Evolutionary conservation across 73 alveolate genomes (phyloP).

Genomic region (Tetrahymena thermophila): DNA sequence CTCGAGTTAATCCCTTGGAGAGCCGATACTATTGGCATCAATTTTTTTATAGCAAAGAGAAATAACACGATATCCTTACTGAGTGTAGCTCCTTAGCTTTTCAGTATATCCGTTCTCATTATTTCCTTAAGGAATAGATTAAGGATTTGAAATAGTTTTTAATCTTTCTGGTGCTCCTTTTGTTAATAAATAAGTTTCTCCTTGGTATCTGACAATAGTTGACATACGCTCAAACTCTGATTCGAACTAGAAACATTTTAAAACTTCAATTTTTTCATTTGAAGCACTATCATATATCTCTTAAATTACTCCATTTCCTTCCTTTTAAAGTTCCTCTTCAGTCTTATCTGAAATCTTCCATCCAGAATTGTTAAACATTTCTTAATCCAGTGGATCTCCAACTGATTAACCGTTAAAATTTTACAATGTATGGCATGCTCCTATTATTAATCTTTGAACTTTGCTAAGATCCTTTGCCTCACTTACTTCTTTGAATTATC

Average conservation of each 20-base stretch:
- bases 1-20: constrained; percentile 64
- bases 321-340: constrained; percentile 54
- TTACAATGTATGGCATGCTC: constrained; percentile 78
- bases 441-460: constrained; percentile 49
- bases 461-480: constrained; percentile 19
- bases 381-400: constrained; percentile 90
- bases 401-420: constrained; percentile 47
- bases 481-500: constrained; percentile 3
- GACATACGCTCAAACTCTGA: constrained; percentile 76
- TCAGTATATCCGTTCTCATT: constrained; percentile 65
- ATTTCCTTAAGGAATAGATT: constrained; percentile 58
- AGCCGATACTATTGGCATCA: constrained; percentile 40
- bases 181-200: constrained; percentile 41
- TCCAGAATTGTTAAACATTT: constrained; percentile 76
- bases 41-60: constrained; percentile 14
- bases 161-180: constrained; percentile 92
- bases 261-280: constrained; percentile 23
- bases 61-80: constrained; percentile 59
- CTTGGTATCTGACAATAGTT: constrained; percentile 51
- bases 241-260: constrained; percentile 72
- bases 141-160: constrained; percentile 49
- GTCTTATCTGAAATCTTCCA: constrained; percentile 48
- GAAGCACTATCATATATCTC: constrained; percentile 50
- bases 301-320: constrained; percentile 40
- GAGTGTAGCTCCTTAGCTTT: constrained; percentile 67